These are phyloP conservation scores for Piper betle DNA, from an alignment of 164 flowering plant species.

Conservation along the genomic window DNA sequence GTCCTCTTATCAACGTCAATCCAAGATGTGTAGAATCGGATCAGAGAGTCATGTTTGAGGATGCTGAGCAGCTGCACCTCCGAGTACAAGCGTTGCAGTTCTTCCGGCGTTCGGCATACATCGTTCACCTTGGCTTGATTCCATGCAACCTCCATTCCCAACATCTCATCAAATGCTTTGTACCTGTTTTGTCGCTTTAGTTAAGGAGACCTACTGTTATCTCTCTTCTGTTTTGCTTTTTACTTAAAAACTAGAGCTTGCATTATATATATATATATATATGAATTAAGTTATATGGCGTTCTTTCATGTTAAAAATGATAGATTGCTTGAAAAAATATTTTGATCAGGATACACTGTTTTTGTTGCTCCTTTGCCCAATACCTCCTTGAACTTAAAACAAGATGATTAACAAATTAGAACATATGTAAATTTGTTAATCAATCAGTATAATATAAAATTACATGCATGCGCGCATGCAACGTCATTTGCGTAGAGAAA, in stretches of 20 bases:
- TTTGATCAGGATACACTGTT: conserved; percentile 31
- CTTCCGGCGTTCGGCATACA: conserved; percentile 55
- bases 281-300: too few relatives aligned
- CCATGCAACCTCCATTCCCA: conserved; percentile 93
- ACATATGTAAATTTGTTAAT: too few relatives aligned
- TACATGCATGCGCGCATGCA: too few relatives aligned
- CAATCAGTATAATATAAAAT: too few relatives aligned
- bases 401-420: not conserved
- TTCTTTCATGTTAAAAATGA: too few relatives aligned
- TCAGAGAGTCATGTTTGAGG: conserved; percentile 66
- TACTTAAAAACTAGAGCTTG: not conserved
- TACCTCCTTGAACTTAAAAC: conserved; percentile 48
- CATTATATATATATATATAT: not conserved
- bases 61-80: conserved; percentile 82
- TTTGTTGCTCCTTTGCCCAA: conserved; percentile 89
- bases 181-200: conserved; percentile 10
- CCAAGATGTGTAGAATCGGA: conserved; percentile 58
- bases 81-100: conserved; percentile 59
- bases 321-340: too few relatives aligned
- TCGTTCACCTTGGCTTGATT: conserved; percentile 54
- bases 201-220: conserved; percentile 1
- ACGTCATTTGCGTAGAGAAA: too few relatives aligned
- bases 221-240: not conserved
- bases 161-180: conserved; percentile 63
- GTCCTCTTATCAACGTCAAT: conserved; percentile 42